Conservation (phyloP, 2,329 filamentous ascomycete species). For the Penicillium griseofulvum region DNA sequence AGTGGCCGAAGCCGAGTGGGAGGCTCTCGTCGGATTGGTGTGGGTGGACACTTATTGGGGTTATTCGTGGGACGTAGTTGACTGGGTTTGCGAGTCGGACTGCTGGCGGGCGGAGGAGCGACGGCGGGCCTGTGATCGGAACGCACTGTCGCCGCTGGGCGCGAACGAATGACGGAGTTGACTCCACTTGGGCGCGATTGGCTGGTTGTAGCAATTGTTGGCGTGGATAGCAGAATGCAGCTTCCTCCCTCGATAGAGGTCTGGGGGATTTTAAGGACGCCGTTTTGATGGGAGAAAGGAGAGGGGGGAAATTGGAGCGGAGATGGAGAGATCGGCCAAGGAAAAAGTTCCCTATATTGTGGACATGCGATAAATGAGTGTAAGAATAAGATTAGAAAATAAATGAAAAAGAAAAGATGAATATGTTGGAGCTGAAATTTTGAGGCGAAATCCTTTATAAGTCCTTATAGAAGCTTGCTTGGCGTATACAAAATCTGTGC, state of each 20-base stretch:
- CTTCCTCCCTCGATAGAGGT: conserved; percentile 17
- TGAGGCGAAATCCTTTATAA: not conserved
- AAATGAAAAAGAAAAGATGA: not conserved
- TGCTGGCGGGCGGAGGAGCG: conserved; percentile 39
- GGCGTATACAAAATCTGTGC: conserved; percentile 1
- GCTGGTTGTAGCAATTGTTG: conserved; percentile 5
- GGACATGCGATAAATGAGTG: not conserved
- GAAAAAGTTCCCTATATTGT: not conserved
- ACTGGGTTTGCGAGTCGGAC: conserved; percentile 61
- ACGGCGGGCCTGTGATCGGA: conserved; percentile 22
- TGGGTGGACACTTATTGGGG: conserved; percentile 46
- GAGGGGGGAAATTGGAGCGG: not conserved
- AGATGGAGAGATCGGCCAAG: conserved; percentile 3
- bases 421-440: conserved; percentile 2
- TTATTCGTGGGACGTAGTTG: conserved; percentile 58
- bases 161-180: conserved; percentile 18
- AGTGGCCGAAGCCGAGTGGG: conserved; percentile 29
- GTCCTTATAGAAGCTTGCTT: conserved; percentile 3
- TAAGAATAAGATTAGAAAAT: not conserved
- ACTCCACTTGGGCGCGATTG: conserved; percentile 19
- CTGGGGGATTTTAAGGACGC: conserved; percentile 20
- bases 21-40: conserved; percentile 36
- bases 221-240: not conserved
- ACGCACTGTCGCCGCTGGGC: conserved; percentile 26
- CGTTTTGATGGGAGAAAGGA: conserved; percentile 21